phyloP scores from a whole-genome alignment of 176 grass and related monocot genomes.

The Urochloa ruziziensis region DNA sequence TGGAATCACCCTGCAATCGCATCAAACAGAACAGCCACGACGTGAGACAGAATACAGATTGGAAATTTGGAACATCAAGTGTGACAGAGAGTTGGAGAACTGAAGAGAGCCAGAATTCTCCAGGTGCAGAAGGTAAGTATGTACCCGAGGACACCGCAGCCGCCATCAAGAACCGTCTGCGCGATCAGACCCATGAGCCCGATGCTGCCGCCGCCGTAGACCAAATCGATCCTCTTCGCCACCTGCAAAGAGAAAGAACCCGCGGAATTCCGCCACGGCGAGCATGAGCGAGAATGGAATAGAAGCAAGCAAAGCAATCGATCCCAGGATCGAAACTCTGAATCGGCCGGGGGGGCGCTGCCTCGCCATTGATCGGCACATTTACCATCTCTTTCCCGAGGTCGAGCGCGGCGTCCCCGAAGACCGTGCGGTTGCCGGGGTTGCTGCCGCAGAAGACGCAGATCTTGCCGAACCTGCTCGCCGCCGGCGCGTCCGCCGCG shows the following conservation, averaged over 20 bases:
- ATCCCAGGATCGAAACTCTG: not conserved
- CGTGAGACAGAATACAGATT: not conserved
- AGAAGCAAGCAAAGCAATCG: not conserved
- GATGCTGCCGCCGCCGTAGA: conserved; percentile 95
- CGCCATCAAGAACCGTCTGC: conserved; percentile 78
- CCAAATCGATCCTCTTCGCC: conserved; percentile 69
- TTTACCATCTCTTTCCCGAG: conserved; percentile 88
- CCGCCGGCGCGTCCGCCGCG: not conserved
- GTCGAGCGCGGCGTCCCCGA: conserved; percentile 80
- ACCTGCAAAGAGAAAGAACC: conserved; percentile 43
- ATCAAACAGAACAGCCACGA: conserved; percentile 16
- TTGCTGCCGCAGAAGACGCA: conserved; percentile 99
- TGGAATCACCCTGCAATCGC: conserved; percentile 77
- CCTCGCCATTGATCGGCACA: conserved; percentile 2
- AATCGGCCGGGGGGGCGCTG: not conserved
- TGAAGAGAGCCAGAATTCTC: not conserved
- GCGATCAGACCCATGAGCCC: conserved; percentile 97
- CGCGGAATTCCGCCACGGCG: conserved; percentile 5
- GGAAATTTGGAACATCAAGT: not conserved
- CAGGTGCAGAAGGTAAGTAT: not conserved
- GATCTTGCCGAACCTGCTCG: conserved; percentile 70
- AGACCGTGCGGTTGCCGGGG: conserved; percentile 73
- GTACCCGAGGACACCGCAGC: conserved; percentile 82
- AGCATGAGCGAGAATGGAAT: conserved; percentile 10
- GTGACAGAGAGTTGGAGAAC: not conserved